phyloP scores from a whole-genome alignment of 208 protist species.

The Kentomonas sorsogonicus region DNA sequence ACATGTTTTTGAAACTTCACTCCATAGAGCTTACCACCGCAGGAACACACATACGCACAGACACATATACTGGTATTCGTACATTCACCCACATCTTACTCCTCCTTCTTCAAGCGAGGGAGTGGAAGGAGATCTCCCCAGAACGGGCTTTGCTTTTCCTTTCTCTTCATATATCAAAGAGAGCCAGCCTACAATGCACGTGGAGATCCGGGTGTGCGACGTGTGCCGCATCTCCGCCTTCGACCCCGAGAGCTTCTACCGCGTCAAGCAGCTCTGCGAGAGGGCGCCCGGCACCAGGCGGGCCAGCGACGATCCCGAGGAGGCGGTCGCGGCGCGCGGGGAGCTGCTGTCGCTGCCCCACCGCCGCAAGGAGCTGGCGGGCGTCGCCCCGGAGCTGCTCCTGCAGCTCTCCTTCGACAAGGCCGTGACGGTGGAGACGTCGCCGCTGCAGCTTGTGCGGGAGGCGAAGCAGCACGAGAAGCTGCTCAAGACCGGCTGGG shows the following conservation, averaged over 20 bases:
- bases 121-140: no score
- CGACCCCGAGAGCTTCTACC: conserved; percentile 71
- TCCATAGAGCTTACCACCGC: no score
- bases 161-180: conserved; percentile 1
- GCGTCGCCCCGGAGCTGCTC: conserved; percentile 45
- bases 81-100: no score
- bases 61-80: no score
- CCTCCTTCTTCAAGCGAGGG: no score
- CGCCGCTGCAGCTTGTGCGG: conserved; percentile 17
- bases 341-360: conserved; percentile 13
- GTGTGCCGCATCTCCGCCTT: conserved; percentile 50
- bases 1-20: no score
- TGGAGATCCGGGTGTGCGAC: conserved; percentile 61
- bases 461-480: conserved; percentile 51
- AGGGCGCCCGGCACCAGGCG: conserved; percentile 11
- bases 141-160: conserved; percentile 1
- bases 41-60: no score
- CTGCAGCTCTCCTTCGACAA: conserved; percentile 74
- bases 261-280: conserved; percentile 72
- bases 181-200: conserved; percentile 47
- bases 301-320: conserved; percentile 1
- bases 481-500: conserved; percentile 45
- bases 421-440: conserved; percentile 61
- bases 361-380: conserved; percentile 2
- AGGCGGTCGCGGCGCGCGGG: conserved; percentile 5